These are phyloP conservation scores for Exophiala bonariae DNA, from an alignment of 2,329 filamentous ascomycete genomes.

Conservation along the genomic window DNA sequence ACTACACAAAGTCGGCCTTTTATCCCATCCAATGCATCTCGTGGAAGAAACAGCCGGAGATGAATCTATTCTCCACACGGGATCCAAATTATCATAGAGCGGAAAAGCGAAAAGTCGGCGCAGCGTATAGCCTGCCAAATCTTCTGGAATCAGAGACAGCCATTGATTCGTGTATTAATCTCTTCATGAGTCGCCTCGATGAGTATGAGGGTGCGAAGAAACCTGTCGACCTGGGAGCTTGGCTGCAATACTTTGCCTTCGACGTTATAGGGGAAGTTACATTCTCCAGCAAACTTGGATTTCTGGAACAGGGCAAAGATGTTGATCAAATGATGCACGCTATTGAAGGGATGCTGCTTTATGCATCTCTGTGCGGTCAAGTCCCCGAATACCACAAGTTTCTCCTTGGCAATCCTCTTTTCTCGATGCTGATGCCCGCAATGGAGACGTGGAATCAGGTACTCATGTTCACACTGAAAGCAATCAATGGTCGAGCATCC, in stretches of 20 bases:
- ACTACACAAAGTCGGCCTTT: constrained; percentile 24
- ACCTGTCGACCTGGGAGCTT: constrained; percentile 39
- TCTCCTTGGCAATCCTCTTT: constrained; percentile 33
- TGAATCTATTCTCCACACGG: constrained; percentile 74
- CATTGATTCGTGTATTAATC: constrained; percentile 47
- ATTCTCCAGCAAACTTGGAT: constrained; percentile 43
- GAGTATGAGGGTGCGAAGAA: constrained; percentile 39
- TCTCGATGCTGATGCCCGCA: constrained; percentile 33
- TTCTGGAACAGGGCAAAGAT: constrained; percentile 42
- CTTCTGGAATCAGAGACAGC: constrained; percentile 29
- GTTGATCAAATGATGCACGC: constrained; percentile 37
- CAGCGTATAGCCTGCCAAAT: constrained; percentile 28
- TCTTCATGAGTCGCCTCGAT: constrained; percentile 56
- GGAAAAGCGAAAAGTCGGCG: constrained; percentile 25
- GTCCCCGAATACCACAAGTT: constrained; percentile 30
- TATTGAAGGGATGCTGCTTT: constrained; percentile 32
- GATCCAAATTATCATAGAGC: constrained; percentile 68
- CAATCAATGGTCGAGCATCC: constrained; percentile 31
- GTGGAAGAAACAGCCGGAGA: constrained; percentile 62
- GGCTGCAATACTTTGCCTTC: constrained; percentile 62
- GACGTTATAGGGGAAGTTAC: constrained; percentile 44
- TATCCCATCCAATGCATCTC: constrained; percentile 26
- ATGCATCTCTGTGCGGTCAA: constrained; percentile 31
- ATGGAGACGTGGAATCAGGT: constrained; percentile 39
- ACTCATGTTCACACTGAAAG: constrained; percentile 35